Evolutionary conservation across 208 protist genomes (phyloP).

Genomic region (Giardia duodenalis): DNA sequence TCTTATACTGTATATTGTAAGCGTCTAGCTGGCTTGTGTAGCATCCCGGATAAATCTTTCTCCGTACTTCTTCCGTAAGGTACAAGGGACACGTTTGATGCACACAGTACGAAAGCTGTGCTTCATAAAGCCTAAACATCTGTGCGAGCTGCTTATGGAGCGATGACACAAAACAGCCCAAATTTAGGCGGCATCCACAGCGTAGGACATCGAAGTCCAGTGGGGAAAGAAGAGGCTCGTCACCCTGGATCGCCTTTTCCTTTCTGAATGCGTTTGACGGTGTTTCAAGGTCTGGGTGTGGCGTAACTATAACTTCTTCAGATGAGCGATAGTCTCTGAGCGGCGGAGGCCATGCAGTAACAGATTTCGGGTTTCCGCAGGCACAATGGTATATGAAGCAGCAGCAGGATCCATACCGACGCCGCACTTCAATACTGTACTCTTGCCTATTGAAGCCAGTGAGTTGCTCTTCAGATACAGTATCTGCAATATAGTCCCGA

Average conservation of each 20-base stretch:
- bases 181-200: not conserved
- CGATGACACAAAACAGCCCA: not conserved
- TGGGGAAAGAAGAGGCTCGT: not conserved
- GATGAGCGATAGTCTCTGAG: not conserved
- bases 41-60: not conserved
- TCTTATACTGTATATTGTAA: not conserved
- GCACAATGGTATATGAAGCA: constrained; percentile 6
- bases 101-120: not conserved
- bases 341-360: not conserved
- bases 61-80: not conserved
- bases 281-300: not conserved
- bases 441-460: not conserved
- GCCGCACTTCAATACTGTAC: not conserved
- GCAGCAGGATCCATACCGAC: not conserved
- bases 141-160: not conserved
- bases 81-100: not conserved
- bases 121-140: not conserved
- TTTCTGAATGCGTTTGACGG: not conserved
- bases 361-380: not conserved
- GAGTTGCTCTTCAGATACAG: not conserved
- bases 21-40: not conserved
- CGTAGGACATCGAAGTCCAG: not conserved
- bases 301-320: not conserved
- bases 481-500: not conserved
- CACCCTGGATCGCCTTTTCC: not conserved